Percentiles rank a stretch among this genome's conserved stretches.
Evolutionary conservation across 345 rosid genomes (phyloP).

Genomic region (Populus davidiana): DNA sequence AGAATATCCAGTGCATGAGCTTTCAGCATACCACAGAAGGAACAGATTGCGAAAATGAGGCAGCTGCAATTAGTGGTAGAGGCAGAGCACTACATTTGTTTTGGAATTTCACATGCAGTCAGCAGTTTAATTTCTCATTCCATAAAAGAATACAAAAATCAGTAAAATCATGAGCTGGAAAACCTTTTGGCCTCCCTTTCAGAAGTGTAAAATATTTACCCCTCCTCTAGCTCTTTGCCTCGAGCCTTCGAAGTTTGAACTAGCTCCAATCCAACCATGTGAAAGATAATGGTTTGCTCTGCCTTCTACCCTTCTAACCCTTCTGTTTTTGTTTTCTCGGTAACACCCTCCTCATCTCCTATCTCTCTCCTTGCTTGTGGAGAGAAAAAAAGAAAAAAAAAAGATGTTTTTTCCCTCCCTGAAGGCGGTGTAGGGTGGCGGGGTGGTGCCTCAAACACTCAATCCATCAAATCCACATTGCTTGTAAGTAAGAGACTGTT

Average conservation of each 20-base stretch:
- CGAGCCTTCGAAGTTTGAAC: conserved; percentile 6
- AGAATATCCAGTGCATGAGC: background rate
- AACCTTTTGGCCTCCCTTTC: conserved; percentile 11
- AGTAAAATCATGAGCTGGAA: conserved; percentile 12
- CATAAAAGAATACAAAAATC: conserved; percentile 17
- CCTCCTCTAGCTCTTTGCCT: background rate
- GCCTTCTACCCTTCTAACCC: conserved; percentile 1
- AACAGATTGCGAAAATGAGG: background rate
- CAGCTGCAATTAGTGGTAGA: background rate
- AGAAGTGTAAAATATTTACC: background rate
- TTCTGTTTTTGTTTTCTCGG: background rate
- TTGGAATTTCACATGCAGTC: conserved; percentile 18
- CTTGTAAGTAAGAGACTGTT: conserved; percentile 85
- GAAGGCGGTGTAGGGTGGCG: too few relatives aligned
- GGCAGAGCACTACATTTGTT: background rate
- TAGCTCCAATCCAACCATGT: conserved; percentile 13
- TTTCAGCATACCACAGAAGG: background rate
- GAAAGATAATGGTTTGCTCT: background rate
- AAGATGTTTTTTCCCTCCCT: background rate
- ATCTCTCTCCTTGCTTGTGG: conserved; percentile 1
- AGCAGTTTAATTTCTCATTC: conserved; percentile 15
- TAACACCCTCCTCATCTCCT: background rate
- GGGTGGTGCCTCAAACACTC: conserved; percentile 38
- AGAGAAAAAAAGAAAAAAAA: background rate
- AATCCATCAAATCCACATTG: conserved; percentile 98